Conservation (phyloP, 371 early-diverging fungal genomes). For the Apophysomyces variabilis region DNA sequence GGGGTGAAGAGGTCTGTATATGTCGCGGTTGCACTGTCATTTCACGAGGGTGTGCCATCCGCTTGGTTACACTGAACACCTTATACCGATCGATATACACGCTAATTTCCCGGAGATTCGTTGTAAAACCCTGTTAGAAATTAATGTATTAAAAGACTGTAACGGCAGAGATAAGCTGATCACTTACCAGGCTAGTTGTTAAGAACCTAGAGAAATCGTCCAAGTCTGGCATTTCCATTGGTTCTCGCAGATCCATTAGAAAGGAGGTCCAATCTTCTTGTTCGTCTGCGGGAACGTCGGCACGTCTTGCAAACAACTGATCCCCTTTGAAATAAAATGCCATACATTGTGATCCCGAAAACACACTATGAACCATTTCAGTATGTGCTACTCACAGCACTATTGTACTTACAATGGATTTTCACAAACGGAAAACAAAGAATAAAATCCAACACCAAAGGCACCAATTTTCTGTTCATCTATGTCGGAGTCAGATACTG, state of each 20-base stretch:
- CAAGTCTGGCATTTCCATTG: slow-evolving; percentile 72
- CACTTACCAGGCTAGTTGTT: slow-evolving; percentile 73
- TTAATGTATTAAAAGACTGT: not conserved
- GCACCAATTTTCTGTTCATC: slow-evolving; percentile 78
- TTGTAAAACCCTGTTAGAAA: slow-evolving; percentile 69
- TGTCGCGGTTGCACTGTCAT: slow-evolving; percentile 58
- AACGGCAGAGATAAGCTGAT: not conserved
- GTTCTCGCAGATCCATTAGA: slow-evolving; percentile 77
- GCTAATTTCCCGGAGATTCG: slow-evolving; percentile 66
- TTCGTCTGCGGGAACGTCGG: slow-evolving; percentile 55
- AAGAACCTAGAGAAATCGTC: slow-evolving; percentile 81
- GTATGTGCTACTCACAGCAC: not conserved
- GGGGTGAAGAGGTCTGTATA: slow-evolving; percentile 64
- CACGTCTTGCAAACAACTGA: slow-evolving; percentile 82
- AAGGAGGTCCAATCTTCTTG: slow-evolving; percentile 73
- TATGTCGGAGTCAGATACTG: slow-evolving; percentile 15
- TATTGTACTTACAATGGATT: slow-evolving; percentile 73
- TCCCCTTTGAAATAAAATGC: slow-evolving; percentile 92
- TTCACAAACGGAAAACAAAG: slow-evolving; percentile 87
- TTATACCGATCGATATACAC: slow-evolving; percentile 69
- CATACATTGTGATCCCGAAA: slow-evolving; percentile 80
- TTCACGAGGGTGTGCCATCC: slow-evolving; percentile 63
- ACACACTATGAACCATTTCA: slow-evolving; percentile 42
- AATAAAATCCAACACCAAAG: slow-evolving; percentile 91
- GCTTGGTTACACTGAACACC: slow-evolving; percentile 68